Percentiles rank a stretch among this genome's conserved stretches.
phyloP scores from a whole-genome alignment of 2,329 filamentous ascomycete genomes.

The Aspergillus eucalypticola region DNA sequence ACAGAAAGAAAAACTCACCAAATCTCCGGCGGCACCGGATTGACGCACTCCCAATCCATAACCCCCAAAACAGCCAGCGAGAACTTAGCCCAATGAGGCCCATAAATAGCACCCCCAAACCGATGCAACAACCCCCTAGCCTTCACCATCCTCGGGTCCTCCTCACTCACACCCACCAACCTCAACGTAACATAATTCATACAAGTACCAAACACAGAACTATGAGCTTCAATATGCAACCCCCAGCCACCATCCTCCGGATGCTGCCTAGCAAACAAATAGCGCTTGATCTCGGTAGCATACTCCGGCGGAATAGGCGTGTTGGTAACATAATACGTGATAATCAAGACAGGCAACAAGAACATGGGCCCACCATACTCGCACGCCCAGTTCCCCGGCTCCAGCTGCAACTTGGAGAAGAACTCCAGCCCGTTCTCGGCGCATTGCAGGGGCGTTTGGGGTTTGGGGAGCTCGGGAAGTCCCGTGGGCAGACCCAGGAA shows the following conservation, averaged over 20 bases:
- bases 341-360: constrained; percentile 78
- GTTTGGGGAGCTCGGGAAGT: constrained; percentile 68
- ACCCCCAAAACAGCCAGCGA: constrained; percentile 86
- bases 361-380: constrained; percentile 99
- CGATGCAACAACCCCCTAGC: constrained; percentile 80
- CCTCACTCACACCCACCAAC: constrained; percentile 77
- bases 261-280: constrained; percentile 81
- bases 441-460: constrained; percentile 72
- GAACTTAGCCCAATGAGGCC: constrained; percentile 96
- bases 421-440: constrained; percentile 82
- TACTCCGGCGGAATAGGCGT: constrained; percentile 80
- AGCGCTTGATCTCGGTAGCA: constrained; percentile 86
- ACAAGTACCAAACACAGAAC: constrained; percentile 83
- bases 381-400: constrained; percentile 91
- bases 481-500: constrained; percentile 74
- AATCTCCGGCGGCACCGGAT: constrained; percentile 87
- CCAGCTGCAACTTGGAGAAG: constrained; percentile 85
- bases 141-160: constrained; percentile 82
- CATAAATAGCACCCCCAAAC: constrained; percentile 78
- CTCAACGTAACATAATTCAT: constrained; percentile 85
- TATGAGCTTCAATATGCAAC: constrained; percentile 90
- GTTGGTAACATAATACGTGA: constrained; percentile 85
- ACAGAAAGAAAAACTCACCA: constrained; percentile 59
- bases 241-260: constrained; percentile 96
- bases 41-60: constrained; percentile 86